These are phyloP conservation scores for Pseudognaphalium luteoalbum DNA, from an alignment of 129 eudicot species.

Conservation along the genomic window DNA sequence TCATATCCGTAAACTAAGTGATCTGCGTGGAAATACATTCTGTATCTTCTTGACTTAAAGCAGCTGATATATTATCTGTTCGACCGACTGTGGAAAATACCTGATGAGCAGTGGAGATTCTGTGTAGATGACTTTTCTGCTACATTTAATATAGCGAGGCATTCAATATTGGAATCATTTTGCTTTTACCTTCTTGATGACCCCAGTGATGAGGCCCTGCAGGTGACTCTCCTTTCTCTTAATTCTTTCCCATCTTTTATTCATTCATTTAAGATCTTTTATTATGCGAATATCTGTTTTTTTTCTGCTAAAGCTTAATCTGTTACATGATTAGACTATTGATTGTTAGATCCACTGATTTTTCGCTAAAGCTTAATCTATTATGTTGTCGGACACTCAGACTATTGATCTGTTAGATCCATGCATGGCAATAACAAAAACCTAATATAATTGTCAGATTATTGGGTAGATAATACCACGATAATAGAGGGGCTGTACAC, in stretches of 20 bases:
- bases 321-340: background rate
- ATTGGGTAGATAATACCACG: background rate
- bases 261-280: background rate
- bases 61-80: slow-evolving; percentile 85
- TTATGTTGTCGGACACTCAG: background rate
- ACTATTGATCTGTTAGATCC: too few relatives aligned
- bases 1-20: background rate
- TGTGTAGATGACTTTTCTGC: slow-evolving; percentile 86
- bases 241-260: background rate
- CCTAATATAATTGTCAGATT: background rate
- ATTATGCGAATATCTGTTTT: background rate
- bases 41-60: slow-evolving; percentile 39
- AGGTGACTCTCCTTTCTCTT: slow-evolving; percentile 42
- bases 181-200: slow-evolving; percentile 88
- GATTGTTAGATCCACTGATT: background rate
- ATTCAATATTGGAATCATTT: slow-evolving; percentile 85
- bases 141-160: slow-evolving; percentile 72
- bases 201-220: slow-evolving; percentile 71
- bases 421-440: background rate
- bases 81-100: slow-evolving; percentile 86
- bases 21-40: slow-evolving; percentile 5
- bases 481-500: background rate
- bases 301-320: background rate
- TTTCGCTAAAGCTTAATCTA: background rate
- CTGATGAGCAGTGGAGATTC: slow-evolving; percentile 73